Conservation (phyloP, 257 asterid species). For the Rauvolfia tetraphylla region DNA sequence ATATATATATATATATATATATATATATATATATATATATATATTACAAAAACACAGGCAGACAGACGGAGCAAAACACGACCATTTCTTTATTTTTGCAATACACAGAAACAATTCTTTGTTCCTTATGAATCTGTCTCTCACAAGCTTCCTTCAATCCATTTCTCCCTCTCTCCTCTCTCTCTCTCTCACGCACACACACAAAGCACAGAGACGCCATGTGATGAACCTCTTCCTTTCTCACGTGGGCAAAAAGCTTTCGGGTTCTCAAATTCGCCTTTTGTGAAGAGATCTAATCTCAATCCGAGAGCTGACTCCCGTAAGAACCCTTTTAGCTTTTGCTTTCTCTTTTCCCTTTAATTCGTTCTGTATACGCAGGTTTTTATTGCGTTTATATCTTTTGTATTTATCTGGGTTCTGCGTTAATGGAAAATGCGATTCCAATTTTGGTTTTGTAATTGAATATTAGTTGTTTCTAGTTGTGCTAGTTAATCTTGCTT, state of each 20-base stretch:
- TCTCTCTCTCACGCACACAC: background rate
- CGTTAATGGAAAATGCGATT: background rate
- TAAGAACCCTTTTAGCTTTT: background rate
- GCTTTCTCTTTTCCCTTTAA: background rate
- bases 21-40: too few species aligned
- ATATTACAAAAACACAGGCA: too few species aligned
- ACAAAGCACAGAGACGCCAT: constrained; percentile 5
- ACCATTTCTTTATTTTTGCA: too few species aligned
- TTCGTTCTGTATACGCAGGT: background rate
- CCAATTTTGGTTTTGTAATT: background rate
- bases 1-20: too few species aligned
- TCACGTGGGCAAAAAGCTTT: background rate
- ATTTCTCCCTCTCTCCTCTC: background rate
- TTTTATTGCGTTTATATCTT: background rate
- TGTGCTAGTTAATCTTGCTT: background rate
- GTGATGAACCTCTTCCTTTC: constrained; percentile 2
- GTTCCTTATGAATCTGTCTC: background rate
- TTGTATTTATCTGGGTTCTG: background rate
- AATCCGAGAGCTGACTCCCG: background rate
- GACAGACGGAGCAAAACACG: too few species aligned
- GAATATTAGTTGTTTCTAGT: background rate
- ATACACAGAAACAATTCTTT: background rate
- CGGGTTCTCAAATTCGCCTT: constrained; percentile 6
- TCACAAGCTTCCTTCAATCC: background rate
- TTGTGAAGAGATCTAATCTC: constrained; percentile 8